Base-by-base conservation (phyloP, 2,329 filamentous ascomycete genomes). In the Raffaelea ambrosiae region DNA sequence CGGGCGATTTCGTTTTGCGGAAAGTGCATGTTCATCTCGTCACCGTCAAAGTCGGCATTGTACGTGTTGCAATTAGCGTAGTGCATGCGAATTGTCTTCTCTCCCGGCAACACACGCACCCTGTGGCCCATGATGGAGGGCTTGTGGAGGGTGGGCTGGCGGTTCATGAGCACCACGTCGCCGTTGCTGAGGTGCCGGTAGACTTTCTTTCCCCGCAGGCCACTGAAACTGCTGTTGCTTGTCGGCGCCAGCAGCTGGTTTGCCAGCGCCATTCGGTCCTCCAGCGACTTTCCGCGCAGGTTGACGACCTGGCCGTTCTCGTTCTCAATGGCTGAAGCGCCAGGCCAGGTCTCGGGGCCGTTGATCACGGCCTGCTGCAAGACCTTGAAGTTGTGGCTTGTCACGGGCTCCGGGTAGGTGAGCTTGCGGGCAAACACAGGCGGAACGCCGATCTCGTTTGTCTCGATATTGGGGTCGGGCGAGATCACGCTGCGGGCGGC, bases 1-100 rank as follows among this genome's bases (percentile, higher is more conserved):
- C 93, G 79, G 16, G 93, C 93, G 54, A 97, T 75, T 63, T 97
- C 94, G 57, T 95, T 97, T 59, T 98, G 93, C 1, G 93, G 93
- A 61, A 98, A 97, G 67, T 98, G 93, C 90, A 98, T 94, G 65
- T 98, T 98, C 93, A 98, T 98, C 66, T 98, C 93, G 63, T 98
- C 93, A 65, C 93, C 93, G 61, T 98, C 94, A 61, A 98, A 98
- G 74, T 98, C 93, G 29, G 93, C 93, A 59, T 98, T 98, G 74
- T 98, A 98, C 1, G 93, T 96, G 61, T 98, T 98, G 66, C 93
- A 97, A 65, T 98, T 98, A 59, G 93, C 91, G 68, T 98, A 98
- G 71, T 98, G 93, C 91, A 98, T 97, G 55, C 93, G 89, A 63
- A 98, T 90, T 0, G 93, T 97, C 69, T 95, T 95, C 65, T 98